Percentiles rank a stretch among this genome's conserved stretches.
phyloP scores from a whole-genome alignment of 1,284 basidiomycete genomes.

The Mrakiaceae sp. region DNA sequence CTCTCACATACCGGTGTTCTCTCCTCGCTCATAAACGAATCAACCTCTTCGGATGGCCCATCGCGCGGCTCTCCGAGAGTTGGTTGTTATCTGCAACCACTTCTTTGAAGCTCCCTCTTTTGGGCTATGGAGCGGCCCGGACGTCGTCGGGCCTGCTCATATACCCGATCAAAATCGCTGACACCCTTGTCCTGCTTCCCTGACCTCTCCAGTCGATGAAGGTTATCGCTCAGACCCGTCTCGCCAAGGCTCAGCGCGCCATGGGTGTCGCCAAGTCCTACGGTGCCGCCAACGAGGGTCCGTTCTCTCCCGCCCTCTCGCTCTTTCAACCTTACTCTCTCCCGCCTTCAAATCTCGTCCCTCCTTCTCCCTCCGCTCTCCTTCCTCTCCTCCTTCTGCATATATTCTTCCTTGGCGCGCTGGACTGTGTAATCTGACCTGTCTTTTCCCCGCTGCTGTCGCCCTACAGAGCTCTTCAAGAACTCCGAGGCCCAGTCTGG shows the following conservation, averaged over 20 bases:
- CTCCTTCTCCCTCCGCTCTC: background rate
- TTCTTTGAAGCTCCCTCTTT: no score
- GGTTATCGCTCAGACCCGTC: slow-evolving; percentile 97
- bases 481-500: slow-evolving; percentile 47
- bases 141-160: no score
- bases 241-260: slow-evolving; percentile 87
- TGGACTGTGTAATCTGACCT: background rate
- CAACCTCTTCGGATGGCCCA: no score
- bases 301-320: slow-evolving; percentile 28
- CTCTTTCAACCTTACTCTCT: background rate
- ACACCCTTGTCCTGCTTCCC: background rate
- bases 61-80: no score
- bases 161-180: background rate
- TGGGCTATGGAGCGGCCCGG: no score
- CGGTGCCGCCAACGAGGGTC: slow-evolving; percentile 85
- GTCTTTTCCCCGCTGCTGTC: background rate
- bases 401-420: no score
- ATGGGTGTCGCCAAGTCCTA: slow-evolving; percentile 92
- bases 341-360: background rate
- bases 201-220: slow-evolving; percentile 74
- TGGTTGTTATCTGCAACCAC: no score
- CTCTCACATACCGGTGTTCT: no score
- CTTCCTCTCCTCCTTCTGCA: background rate
- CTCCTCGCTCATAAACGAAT: no score
- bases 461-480: slow-evolving; percentile 62